Evolutionary conservation across 768 basidiomycete species (phyloP).

Genomic region (Lactarius pseudohatsudake): DNA sequence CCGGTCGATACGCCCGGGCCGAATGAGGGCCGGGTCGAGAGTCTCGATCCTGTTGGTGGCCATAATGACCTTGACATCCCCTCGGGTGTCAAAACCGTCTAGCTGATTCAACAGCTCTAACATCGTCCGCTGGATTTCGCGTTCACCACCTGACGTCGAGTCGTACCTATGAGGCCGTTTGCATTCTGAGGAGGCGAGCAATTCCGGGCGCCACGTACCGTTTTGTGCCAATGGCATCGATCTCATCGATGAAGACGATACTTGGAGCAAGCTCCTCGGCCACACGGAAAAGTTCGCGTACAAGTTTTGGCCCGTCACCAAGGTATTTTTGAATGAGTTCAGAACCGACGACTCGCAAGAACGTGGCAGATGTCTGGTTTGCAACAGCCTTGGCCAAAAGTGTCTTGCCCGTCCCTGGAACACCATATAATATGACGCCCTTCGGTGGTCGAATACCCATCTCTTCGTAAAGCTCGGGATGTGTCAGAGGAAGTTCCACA

Average conservation of each 20-base stretch:
- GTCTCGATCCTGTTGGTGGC: conserved; percentile 98
- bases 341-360: conserved; percentile 95
- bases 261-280: conserved; percentile 98
- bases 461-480: conserved; percentile 98
- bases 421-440: conserved; percentile 98
- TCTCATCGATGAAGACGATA: conserved; percentile 99
- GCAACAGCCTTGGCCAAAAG: conserved; percentile 96
- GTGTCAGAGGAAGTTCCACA: conserved; percentile 94
- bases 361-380: conserved; percentile 97
- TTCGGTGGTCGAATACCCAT: conserved; percentile 99
- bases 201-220: conserved; percentile 52
- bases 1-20: conserved; percentile 96
- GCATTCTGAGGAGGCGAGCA: not conserved
- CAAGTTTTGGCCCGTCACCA: conserved; percentile 97
- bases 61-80: conserved; percentile 99
- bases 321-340: conserved; percentile 99
- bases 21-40: conserved; percentile 95
- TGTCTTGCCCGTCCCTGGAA: conserved; percentile 98
- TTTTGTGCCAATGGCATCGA: conserved; percentile 91
- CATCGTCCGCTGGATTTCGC: conserved; percentile 99
- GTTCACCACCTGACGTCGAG: conserved; percentile 97
- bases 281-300: conserved; percentile 94
- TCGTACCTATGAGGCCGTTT: conserved; percentile 67
- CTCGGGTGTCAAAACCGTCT: conserved; percentile 98
- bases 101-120: conserved; percentile 97